phyloP scores from a whole-genome alignment of 805 yeast genomes.

The Candida wancherniae region DNA sequence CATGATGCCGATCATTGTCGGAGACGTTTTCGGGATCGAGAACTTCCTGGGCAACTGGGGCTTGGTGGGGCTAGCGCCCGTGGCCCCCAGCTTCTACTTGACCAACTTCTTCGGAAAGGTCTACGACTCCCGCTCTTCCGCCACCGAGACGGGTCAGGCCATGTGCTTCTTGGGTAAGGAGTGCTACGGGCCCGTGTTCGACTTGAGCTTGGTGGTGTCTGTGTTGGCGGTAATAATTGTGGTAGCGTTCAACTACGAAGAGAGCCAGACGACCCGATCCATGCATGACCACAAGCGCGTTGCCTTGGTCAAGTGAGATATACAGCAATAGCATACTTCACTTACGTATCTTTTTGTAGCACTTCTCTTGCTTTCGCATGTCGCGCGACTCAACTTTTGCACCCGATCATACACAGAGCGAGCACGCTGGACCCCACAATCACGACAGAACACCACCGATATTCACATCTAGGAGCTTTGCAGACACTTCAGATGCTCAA shows the following conservation, averaged over 20 bases:
- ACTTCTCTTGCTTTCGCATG: too few species aligned
- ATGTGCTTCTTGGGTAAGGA: constrained; percentile 29
- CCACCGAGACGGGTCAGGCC: constrained; percentile 8
- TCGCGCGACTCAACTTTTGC: too few species aligned
- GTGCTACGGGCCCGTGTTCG: constrained; percentile 39
- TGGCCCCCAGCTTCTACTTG: constrained; percentile 53
- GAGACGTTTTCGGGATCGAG: constrained; percentile 67
- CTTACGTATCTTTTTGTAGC: too few species aligned
- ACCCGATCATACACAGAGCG: too few species aligned
- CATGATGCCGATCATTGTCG: constrained; percentile 68
- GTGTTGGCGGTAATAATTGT: constrained; percentile 20
- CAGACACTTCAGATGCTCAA: too few species aligned
- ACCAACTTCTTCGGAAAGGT: constrained; percentile 59
- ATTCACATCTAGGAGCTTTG: too few species aligned
- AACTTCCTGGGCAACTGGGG: constrained; percentile 75
- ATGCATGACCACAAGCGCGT: too few species aligned
- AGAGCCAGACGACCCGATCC: too few species aligned
- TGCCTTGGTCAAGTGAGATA: too few species aligned
- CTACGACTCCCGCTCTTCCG: constrained; percentile 46
- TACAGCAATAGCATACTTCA: too few species aligned
- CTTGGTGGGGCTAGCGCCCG: constrained; percentile 59
- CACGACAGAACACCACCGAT: too few species aligned
- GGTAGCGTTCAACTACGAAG: constrained; percentile 16
- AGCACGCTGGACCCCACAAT: too few species aligned
- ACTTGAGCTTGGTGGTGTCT: constrained; percentile 32